These are phyloP conservation scores for Solanum microdontum DNA, from an alignment of 257 asterid genomes.

Conservation along the genomic window DNA sequence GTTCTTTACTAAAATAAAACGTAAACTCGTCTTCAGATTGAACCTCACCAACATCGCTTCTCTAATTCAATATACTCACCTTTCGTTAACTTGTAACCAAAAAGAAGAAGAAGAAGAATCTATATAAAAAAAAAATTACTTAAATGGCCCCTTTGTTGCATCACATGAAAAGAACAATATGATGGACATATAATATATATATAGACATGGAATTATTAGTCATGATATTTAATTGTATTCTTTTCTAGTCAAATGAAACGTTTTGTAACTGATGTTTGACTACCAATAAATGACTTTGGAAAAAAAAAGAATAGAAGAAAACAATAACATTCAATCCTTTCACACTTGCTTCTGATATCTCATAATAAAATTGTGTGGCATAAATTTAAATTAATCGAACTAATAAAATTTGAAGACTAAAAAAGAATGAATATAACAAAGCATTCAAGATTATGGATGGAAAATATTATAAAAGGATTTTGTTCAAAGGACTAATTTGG, in stretches of 20 bases:
- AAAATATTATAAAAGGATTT: background rate
- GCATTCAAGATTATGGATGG: background rate
- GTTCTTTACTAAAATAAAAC: conserved; percentile 28
- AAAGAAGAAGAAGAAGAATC: background rate
- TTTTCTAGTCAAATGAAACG: background rate
- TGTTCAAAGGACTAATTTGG: background rate
- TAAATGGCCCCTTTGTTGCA: conserved; percentile 4
- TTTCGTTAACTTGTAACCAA: background rate
- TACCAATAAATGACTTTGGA: background rate
- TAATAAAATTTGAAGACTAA: background rate
- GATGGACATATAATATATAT: background rate
- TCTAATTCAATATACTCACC: background rate
- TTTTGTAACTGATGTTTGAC: background rate
- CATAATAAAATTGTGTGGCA: background rate
- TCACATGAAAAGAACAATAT: background rate
- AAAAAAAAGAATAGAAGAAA: background rate
- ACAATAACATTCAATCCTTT: background rate
- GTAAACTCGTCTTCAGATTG: conserved; percentile 84
- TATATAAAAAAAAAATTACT: background rate
- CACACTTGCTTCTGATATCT: background rate
- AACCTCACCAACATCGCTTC: conserved; percentile 94
- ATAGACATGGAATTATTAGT: background rate
- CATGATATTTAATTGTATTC: background rate
- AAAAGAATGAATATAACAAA: background rate
- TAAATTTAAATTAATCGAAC: background rate